Conservation (phyloP, 495 filamentous ascomycete species). For the Aspergillus sclerotioniger region DNA sequence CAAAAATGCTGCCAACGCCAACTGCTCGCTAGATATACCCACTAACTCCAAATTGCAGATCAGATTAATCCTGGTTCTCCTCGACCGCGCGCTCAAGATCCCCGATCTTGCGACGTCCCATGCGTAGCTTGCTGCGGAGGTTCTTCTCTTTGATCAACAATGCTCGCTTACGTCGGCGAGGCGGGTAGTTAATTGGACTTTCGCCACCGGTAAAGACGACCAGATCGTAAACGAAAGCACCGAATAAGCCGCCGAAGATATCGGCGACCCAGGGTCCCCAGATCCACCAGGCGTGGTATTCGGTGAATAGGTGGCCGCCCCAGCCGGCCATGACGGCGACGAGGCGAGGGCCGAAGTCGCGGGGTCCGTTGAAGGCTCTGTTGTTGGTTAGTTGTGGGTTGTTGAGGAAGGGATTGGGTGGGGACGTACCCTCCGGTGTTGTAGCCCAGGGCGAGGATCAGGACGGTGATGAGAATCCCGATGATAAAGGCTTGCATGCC, state of each 20-base stretch:
- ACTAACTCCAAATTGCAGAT: background rate
- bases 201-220: conserved; percentile 50
- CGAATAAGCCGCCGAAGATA: conserved; percentile 46
- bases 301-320: conserved; percentile 31
- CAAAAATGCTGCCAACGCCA: too few species aligned
- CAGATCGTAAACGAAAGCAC: conserved; percentile 50
- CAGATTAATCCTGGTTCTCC: conserved; percentile 2
- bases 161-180: conserved; percentile 7
- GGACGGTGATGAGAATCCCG: conserved; percentile 39
- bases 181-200: conserved; percentile 43
- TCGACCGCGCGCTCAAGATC: conserved; percentile 9
- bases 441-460: conserved; percentile 20
- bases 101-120: conserved; percentile 3
- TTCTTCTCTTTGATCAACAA: conserved; percentile 8
- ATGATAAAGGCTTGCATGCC: conserved; percentile 49
- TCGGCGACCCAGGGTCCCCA: conserved; percentile 52
- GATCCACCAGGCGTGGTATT: conserved; percentile 53
- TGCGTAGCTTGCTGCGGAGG: background rate
- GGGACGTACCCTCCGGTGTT: conserved; percentile 24
- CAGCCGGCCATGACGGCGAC: conserved; percentile 53
- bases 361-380: conserved; percentile 55
- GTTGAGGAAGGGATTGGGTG: background rate
- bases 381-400: conserved; percentile 36
- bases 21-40: too few species aligned
- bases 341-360: conserved; percentile 57